A percentile compares a stretch with the other conserved stretches of the same genome.
phyloP scores from a whole-genome alignment of 2,329 filamentous ascomycete genomes.

The Calonectria fujianensis region DNA sequence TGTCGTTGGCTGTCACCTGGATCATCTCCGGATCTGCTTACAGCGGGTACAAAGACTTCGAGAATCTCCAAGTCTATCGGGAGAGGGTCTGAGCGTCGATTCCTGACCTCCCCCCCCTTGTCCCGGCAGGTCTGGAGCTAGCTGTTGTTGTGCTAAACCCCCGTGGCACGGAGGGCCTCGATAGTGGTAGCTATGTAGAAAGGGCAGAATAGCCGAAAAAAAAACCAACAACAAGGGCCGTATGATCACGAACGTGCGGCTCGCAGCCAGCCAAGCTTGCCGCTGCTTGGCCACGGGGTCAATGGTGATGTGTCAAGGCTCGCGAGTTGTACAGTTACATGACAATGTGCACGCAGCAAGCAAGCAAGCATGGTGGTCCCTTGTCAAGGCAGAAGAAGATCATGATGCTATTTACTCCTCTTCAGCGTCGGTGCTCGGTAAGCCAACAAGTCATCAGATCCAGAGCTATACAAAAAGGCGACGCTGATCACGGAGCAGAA shows the following conservation, averaged over 20 bases:
- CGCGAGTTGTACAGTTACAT: background rate
- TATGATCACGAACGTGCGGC: conserved; percentile 2
- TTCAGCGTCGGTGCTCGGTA: background rate
- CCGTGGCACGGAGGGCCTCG: background rate
- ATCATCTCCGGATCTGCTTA: background rate
- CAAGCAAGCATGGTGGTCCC: background rate
- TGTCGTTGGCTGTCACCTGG: background rate
- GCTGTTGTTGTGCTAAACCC: background rate
- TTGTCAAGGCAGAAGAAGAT: background rate
- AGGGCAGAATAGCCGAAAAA: background rate
- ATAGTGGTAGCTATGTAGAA: background rate
- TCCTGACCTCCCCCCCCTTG: background rate
- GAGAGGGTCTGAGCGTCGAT: background rate
- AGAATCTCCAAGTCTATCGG: background rate
- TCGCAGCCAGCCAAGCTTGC: background rate
- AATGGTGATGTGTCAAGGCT: conserved; percentile 6
- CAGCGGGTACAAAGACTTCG: background rate
- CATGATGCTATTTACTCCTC: background rate
- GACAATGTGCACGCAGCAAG: background rate
- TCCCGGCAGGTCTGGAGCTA: background rate
- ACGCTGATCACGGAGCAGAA: background rate
- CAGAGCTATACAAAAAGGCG: background rate
- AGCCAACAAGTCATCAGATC: background rate
- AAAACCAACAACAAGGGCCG: background rate
- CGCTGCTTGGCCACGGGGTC: background rate